phyloP scores from a whole-genome alignment of 208 protist species.

The Wallacemonas rigidus region DNA sequence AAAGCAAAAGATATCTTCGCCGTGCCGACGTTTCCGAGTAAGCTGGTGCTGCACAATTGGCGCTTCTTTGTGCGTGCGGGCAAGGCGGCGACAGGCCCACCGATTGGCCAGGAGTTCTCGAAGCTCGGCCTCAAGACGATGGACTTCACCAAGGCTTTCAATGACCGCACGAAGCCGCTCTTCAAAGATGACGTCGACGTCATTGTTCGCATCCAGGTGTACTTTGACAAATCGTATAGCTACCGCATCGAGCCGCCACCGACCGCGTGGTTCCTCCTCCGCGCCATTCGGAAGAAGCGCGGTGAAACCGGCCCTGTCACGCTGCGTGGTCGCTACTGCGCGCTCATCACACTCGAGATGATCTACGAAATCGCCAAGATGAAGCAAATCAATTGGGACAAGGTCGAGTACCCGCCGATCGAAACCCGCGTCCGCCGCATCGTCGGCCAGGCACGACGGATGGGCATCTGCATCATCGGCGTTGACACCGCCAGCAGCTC shows the following conservation, averaged over 20 bases:
- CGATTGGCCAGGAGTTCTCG: slow-evolving; percentile 90
- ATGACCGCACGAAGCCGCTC: slow-evolving; percentile 85
- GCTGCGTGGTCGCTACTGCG: slow-evolving; percentile 64
- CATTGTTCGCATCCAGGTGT: slow-evolving; percentile 90
- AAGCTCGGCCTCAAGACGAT: slow-evolving; percentile 90
- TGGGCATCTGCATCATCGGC: slow-evolving; percentile 90
- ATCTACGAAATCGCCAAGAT: slow-evolving; percentile 91
- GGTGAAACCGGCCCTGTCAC: slow-evolving; percentile 71
- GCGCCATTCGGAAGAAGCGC: slow-evolving; percentile 80
- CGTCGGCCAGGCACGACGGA: slow-evolving; percentile 82
- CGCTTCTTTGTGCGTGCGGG: slow-evolving; percentile 90
- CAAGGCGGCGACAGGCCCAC: slow-evolving; percentile 86
- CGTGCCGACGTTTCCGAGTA: slow-evolving; percentile 74
- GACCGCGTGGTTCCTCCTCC: slow-evolving; percentile 85
- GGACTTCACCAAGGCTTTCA: slow-evolving; percentile 91
- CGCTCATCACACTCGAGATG: slow-evolving; percentile 91
- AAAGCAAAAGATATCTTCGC: slow-evolving; percentile 84
- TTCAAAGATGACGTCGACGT: slow-evolving; percentile 91
- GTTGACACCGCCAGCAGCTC: slow-evolving; percentile 72
- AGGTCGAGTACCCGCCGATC: slow-evolving; percentile 79
- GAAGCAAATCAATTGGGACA: slow-evolving; percentile 80
- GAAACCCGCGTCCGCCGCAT: slow-evolving; percentile 84
- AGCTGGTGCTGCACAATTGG: slow-evolving; percentile 88
- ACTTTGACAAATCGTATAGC: slow-evolving; percentile 91
- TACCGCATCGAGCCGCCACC: slow-evolving; percentile 88